Conservation (phyloP, 257 asterid genomes). For the Nicotiana tabacum region DNA sequence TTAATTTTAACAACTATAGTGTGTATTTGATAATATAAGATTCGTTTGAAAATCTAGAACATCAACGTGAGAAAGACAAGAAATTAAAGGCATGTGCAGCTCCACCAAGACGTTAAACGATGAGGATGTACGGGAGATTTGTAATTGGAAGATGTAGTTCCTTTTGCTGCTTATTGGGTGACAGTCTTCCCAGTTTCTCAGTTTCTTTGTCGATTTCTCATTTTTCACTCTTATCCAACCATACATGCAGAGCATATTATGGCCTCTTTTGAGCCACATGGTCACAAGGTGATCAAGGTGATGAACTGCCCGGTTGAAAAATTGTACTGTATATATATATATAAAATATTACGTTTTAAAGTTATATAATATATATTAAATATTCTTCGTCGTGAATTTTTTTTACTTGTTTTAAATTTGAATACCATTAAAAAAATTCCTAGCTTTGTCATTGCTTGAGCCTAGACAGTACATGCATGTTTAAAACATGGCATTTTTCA, state of each 20-base stretch:
- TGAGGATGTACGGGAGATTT: not conserved
- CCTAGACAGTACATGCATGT: not conserved
- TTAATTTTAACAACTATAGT: not conserved
- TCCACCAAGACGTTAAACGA: not conserved
- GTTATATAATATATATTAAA: too few species aligned
- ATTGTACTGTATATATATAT: too few species aligned
- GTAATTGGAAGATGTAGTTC: not conserved
- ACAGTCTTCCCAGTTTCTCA: not conserved
- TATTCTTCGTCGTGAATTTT: too few species aligned
- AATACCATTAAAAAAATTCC: too few species aligned
- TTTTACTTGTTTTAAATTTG: too few species aligned
- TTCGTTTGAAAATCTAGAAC: not conserved
- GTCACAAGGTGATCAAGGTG: too few species aligned
- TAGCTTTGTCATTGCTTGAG: too few species aligned
- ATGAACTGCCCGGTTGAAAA: too few species aligned
- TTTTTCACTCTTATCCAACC: not conserved
- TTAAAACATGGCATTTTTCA: not conserved
- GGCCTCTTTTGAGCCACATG: not conserved
- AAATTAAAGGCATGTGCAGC: too few species aligned
- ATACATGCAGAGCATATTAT: not conserved
- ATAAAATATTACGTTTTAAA: too few species aligned
- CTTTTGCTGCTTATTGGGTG: not conserved
- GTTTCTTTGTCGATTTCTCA: not conserved
- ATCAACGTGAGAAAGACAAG: not conserved
- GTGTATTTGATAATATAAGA: not conserved